These are phyloP conservation scores for Diphasiastrum complanatum DNA, from an alignment of 83 land plant genomes.

Conservation along the genomic window DNA sequence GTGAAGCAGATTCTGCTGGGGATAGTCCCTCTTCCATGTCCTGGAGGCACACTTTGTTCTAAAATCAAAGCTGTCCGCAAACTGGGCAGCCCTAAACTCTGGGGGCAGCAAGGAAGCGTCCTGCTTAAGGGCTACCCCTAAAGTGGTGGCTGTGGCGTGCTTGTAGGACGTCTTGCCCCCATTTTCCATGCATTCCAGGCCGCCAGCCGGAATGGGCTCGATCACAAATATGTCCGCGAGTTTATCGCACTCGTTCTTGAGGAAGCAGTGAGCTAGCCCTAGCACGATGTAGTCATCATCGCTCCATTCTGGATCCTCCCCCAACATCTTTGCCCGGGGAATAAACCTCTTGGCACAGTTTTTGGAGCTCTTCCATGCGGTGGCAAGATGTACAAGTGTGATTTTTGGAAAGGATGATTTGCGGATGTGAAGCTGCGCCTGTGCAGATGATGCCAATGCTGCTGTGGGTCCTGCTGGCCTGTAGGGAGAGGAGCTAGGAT, in stretches of 20 bases:
- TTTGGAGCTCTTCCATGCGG: no score
- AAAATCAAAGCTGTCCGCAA: constrained; percentile 33
- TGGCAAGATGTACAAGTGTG: no score
- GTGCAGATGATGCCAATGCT: no score
- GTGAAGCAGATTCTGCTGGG: constrained; percentile 30
- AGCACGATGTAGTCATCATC: constrained; percentile 38
- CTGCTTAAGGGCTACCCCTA: constrained; percentile 36
- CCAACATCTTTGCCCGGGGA: constrained; percentile 23
- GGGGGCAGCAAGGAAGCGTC: constrained; percentile 22
- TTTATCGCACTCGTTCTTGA: constrained; percentile 25
- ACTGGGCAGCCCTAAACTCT: constrained; percentile 21
- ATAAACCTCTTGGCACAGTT: no score
- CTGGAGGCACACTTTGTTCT: constrained; percentile 38
- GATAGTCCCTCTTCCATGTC: constrained; percentile 40
- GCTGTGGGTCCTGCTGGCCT: no score
- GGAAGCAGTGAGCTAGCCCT: constrained; percentile 43
- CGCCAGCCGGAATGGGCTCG: constrained; percentile 40
- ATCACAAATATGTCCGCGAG: constrained; percentile 28
- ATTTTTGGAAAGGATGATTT: no score
- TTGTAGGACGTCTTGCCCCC: constrained; percentile 38
- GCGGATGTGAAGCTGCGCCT: no score
- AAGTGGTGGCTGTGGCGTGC: constrained; percentile 27
- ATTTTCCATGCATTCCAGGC: constrained; percentile 43
- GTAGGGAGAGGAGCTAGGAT: no score
- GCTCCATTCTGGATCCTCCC: constrained; percentile 39